Percentiles rank a stretch among this genome's conserved stretches.
Conservation (phyloP, 139 green algal species). For the Tetraselmis striata region DNA sequence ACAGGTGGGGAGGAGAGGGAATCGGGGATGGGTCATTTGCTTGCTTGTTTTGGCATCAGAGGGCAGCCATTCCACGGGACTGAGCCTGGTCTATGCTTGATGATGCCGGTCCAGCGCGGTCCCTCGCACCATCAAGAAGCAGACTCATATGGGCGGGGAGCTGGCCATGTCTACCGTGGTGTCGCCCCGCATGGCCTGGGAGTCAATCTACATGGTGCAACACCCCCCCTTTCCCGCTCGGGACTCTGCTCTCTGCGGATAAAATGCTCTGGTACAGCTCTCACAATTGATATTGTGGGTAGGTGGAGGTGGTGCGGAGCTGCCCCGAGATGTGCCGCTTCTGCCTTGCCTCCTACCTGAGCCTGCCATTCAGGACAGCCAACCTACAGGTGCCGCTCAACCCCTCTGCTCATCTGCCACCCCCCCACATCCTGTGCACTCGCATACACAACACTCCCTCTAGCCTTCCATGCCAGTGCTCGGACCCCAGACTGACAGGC, state of each 20-base stretch:
- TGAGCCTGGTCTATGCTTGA: no score
- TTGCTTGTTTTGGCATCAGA: no score
- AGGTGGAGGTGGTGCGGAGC: constrained; percentile 31
- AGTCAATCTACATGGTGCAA: constrained; percentile 52
- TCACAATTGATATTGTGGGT: no score
- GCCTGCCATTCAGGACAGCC: constrained; percentile 42
- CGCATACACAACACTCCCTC: no score
- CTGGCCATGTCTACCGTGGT: constrained; percentile 43
- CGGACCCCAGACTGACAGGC: no score
- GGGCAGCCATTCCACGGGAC: no score
- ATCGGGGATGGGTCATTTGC: no score
- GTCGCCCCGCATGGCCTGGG: constrained; percentile 41
- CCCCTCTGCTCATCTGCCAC: constrained; percentile 33
- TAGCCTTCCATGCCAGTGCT: no score
- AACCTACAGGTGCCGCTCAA: constrained; percentile 34
- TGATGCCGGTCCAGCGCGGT: no score
- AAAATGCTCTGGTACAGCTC: no score
- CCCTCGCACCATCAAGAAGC: constrained; percentile 32
- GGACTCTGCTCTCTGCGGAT: no score
- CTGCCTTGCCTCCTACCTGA: constrained; percentile 45
- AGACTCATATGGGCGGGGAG: constrained; percentile 38
- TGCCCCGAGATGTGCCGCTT: constrained; percentile 55
- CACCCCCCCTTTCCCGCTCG: no score
- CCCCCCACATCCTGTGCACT: constrained; percentile 35
- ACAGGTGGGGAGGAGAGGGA: not conserved